Evolutionary conservation across 306 rosid species (phyloP), one percentile per base, ranked within the genome.

Genomic region (Senna siamea): DNA sequence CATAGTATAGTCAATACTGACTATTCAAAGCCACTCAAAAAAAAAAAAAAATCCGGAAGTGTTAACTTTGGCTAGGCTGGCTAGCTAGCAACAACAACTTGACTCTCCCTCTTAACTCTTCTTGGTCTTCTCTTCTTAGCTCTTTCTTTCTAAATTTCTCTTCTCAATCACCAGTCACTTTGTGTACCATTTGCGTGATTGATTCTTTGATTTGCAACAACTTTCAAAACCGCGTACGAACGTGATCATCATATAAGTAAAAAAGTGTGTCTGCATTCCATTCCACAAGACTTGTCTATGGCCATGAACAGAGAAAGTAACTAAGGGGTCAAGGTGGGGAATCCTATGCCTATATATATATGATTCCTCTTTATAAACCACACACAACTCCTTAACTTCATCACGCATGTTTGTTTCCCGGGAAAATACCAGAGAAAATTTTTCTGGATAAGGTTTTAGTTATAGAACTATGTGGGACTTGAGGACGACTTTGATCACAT

Each of bases 381-480:
- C 30, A 1, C 30, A 26, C 30, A 26, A n/a, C n/a, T n/a, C n/a
- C n/a, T n/a, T n/a, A n/a, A n/a, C n/a, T n/a, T n/a, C n/a, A n/a
- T n/a, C 30, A 26, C 23, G 1, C 23, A 17, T n/a, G 56, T 52
- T 19, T 52, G 28, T 72, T 78, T 73, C 51, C 44, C 56, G 30
- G 50, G 47, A 37, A 63, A 75, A 69, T 12, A 73, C 70, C 9
- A 48, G 56, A 63, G 54, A 69, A 54, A 44, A 23, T 18, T 70
- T 69, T 80, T 75, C 61, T 66, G 69, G 57, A 43, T 9, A 18
- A 17, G 54, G 46, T 54, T 47, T 10, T 66, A 38, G 70, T 26
- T 26, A 26, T 26, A 26, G 30, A 26, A 26, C 57, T n/a, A 84
- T 87, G 95, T 76, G 79, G 84, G 69, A 51, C 79, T 84, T 77